Percentiles rank a stretch among this genome's conserved stretches.
These are phyloP conservation scores for Boletus reticuloceps DNA, from an alignment of 768 basidiomycete species.

Conservation along the genomic window DNA sequence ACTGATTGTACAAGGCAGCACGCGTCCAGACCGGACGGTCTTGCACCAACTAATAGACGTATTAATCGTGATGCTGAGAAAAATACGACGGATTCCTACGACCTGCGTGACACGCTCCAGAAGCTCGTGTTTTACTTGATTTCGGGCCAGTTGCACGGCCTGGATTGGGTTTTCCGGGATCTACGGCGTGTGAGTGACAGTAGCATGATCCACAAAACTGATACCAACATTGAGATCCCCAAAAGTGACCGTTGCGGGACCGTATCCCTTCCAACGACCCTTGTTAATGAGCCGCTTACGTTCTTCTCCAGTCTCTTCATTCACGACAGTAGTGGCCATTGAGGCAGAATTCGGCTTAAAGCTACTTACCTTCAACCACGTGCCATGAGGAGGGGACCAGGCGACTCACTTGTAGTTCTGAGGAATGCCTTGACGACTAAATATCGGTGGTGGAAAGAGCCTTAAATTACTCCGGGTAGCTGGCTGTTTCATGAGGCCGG, in stretches of 20 bases:
- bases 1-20: slow-evolving; percentile 80
- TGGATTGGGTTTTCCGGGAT: slow-evolving; percentile 65
- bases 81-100: neutral
- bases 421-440: slow-evolving; percentile 77
- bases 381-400: neutral
- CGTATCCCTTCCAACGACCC: slow-evolving; percentile 83
- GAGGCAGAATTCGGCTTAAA: slow-evolving; percentile 80
- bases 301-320: slow-evolving; percentile 79
- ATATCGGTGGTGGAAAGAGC: slow-evolving; percentile 85
- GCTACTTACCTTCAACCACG: slow-evolving; percentile 34
- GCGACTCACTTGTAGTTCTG: slow-evolving; percentile 72
- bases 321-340: slow-evolving; percentile 59
- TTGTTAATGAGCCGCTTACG: slow-evolving; percentile 80
- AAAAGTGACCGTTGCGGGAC: slow-evolving; percentile 69
- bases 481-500: slow-evolving; percentile 31
- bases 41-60: slow-evolving; percentile 56
- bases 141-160: slow-evolving; percentile 57
- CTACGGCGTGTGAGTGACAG: slow-evolving; percentile 31
- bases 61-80: slow-evolving; percentile 8
- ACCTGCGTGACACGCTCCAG: slow-evolving; percentile 57
- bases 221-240: slow-evolving; percentile 46
- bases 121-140: slow-evolving; percentile 53
- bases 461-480: slow-evolving; percentile 57
- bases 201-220: neutral
- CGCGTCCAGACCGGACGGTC: slow-evolving; percentile 88